Base-by-base conservation (phyloP, 2,329 filamentous ascomycete species). In the Coniochaeta ligniaria region DNA sequence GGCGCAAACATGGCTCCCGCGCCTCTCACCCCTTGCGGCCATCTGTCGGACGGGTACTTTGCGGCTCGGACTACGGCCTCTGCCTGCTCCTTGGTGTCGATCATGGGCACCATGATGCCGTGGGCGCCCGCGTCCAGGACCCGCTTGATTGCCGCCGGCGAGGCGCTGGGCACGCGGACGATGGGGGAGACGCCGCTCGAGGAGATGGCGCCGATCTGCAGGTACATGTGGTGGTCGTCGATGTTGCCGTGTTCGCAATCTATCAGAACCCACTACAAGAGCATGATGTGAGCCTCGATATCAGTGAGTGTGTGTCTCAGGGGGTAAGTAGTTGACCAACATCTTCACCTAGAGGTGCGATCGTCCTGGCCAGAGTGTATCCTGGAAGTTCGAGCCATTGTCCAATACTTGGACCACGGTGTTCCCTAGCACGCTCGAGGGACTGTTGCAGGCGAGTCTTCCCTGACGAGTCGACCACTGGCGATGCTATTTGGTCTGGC, bases 371-470 rank as follows among this genome's bases (percentile, higher is more conserved):
- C n/a, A 72, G 61, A 12, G 68, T 64, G 57, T 71, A 73, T 0
- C 71, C 71, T 2, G 70, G 71, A 50, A 71, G 66, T 59, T 70
- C 68, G 14, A 72, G 65, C 70, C 69, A 71, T 61, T 72, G 69
- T 3, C 70, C 70, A 2, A 72, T 60, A 58, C 67, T 69, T 0
- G 71, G 71, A 0, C 66, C 68, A 38, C 69, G 63, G 1, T 70
- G 61, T 28, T 60, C 59, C 61, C 67, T 64, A 5, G 71, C 71
- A 2, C 65, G 63, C 38, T 73, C 70, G 0, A 73, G 65, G 11
- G 69, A 65, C 8, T 65, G 67, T 1, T 65, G 66, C 2, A 73
- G 61, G 1, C 67, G 63, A 1, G 71, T 71, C 61, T 72, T 73
- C 35, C 71, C 71, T 4, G 69, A 65, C n/a, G 65, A 31, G 31